Conservation (phyloP, 805 yeast genomes). For the Suhomyces vadensis region DNA sequence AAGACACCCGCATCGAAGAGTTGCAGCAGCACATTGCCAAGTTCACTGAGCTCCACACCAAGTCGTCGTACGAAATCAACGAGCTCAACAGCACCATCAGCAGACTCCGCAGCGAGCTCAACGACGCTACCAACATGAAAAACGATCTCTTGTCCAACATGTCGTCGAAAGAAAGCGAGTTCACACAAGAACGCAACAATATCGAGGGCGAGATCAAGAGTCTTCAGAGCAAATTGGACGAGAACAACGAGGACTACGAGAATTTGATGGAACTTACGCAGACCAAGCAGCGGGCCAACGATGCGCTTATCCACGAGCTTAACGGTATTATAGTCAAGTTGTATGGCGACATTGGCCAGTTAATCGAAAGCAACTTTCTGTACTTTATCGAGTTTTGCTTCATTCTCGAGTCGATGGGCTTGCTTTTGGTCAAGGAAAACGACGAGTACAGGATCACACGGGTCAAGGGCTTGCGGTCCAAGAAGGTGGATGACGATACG, state of each 20-base stretch:
- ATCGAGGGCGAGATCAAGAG: conserved; percentile 52
- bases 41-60: conserved; percentile 13
- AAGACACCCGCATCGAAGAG: conserved; percentile 17
- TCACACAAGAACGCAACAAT: conserved; percentile 50
- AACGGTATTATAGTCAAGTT: conserved; percentile 20
- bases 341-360: conserved; percentile 15
- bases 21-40: conserved; percentile 14
- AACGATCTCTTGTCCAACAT: conserved; percentile 66
- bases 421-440: conserved; percentile 51
- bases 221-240: conserved; percentile 48
- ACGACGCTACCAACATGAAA: conserved; percentile 45
- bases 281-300: conserved; percentile 23
- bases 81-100: conserved; percentile 16
- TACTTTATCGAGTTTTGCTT: conserved; percentile 51
- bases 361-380: conserved; percentile 22
- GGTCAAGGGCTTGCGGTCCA: conserved; percentile 73
- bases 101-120: conserved; percentile 18
- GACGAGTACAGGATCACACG: conserved; percentile 57
- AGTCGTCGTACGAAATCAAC: conserved; percentile 14
- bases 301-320: conserved; percentile 30
- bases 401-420: conserved; percentile 73
- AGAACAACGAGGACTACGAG: conserved; percentile 42
- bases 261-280: conserved; percentile 43
- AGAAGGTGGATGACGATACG: conserved; percentile 31
- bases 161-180: conserved; percentile 63